phyloP scores from a whole-genome alignment of 306 rosid species.

The Calophaca sinica region DNA sequence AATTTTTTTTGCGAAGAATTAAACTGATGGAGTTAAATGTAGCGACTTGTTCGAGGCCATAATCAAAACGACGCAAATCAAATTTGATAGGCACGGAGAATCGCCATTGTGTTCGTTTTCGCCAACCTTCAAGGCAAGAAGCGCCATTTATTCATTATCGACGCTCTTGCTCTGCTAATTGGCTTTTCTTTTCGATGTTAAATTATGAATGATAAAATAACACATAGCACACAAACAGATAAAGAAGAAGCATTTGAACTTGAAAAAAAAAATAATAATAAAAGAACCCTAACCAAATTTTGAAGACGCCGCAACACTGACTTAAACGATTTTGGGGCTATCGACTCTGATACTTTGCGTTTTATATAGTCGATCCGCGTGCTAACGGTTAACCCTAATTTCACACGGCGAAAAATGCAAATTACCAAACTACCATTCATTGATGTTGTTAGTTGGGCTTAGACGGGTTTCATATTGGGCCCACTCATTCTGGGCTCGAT shows the following conservation, averaged over 20 bases:
- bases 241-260: not conserved
- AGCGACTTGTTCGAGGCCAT: conserved; percentile 96
- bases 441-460: not conserved
- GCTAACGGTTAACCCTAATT: conserved; percentile 40
- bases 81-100: conserved; percentile 94
- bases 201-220: not conserved
- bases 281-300: not conserved
- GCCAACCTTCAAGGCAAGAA: conserved; percentile 97
- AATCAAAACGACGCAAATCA: conserved; percentile 54
- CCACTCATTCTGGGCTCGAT: not conserved
- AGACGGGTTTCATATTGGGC: conserved; percentile 15
- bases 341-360: rapidly evolving
- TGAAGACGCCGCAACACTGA: not conserved
- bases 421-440: too few species aligned
- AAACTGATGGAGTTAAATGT: conserved; percentile 38
- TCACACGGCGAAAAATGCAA: not conserved
- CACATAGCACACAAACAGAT: not conserved
- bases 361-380: conserved; percentile 3
- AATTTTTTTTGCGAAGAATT: too few species aligned
- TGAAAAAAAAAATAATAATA: too few species aligned
- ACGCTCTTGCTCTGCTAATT: conserved; percentile 96
- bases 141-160: conserved; percentile 55
- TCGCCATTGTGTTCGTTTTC: conserved; percentile 53
- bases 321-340: rapidly evolving
- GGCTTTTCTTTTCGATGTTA: conserved; percentile 53